Base-by-base conservation (phyloP, 768 basidiomycete species). In the Mycena capillaripes region DNA sequence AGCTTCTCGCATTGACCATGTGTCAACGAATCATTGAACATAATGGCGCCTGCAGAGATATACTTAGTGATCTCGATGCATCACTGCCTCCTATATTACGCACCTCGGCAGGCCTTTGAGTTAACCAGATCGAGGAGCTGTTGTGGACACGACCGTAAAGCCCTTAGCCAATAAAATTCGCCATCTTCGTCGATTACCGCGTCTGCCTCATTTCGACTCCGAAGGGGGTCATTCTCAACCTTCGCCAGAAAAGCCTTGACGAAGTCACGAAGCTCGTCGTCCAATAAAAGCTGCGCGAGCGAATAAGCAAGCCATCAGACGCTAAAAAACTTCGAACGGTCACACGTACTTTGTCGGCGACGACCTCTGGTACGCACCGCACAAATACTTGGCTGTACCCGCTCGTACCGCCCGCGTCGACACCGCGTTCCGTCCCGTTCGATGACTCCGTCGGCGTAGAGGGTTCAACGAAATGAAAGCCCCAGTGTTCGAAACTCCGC, bases 81-180 rank as follows among this genome's bases (percentile, higher is more conserved):
- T 34, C 48, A 50, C 23, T 32, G 56, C 42, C 60, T 77, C n/a
- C n/a, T 36, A 40, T 55, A 36, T 63, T 56, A 79, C 88, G 75
- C 78, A 93, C 97, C 97, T 84, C 98, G 87, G 78, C 98, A 99
- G 27, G 98, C 98, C 82, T 96, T 97, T 12, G 97, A 98, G 81
- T 98, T 97, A 76, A 96, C 86, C 73, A 99, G 82, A 40, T 97
- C 95, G 17, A 97, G 81, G 61, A 99, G 85, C 64, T 89, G 90
- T 60, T 86, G 87, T n/a, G 98, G 98, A 80, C 95, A 97, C 87
- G 89, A 91, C 29, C 94, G 89, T 46, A 97, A 80, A 53, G 90
- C 91, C 77, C 88, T 89, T 77, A 93, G 82, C 96, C 95, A 95
- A 78, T 77, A 60, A 68, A 83, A 81, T 58, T 83, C 82, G 50